Percentiles rank a stretch among this genome's conserved stretches.
These are phyloP conservation scores for Sugiyamaella pinicola DNA, from an alignment of 1,139 yeast species.

Conservation along the genomic window DNA sequence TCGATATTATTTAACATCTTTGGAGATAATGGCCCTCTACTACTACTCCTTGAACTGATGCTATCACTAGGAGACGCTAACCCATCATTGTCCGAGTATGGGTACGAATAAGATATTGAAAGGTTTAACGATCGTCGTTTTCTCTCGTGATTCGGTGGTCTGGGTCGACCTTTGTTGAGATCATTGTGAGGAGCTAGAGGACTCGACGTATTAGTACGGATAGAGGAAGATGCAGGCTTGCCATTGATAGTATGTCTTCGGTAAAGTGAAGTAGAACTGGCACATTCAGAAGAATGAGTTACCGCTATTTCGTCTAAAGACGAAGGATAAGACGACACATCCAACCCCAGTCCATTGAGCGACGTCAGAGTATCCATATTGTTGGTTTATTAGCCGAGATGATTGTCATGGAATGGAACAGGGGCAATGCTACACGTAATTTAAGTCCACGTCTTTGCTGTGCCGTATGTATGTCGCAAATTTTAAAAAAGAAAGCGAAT, in stretches of 20 bases:
- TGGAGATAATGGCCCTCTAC: slow-evolving; percentile 15
- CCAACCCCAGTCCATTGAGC: slow-evolving; percentile 7
- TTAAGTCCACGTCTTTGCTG: not conserved
- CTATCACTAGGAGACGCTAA: slow-evolving; percentile 17
- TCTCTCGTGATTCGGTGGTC: not conserved
- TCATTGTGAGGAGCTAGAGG: not conserved
- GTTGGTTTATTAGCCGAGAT: too few species aligned
- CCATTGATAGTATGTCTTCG: slow-evolving; percentile 20
- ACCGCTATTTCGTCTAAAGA: slow-evolving; percentile 1
- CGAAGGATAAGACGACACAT: slow-evolving; percentile 1
- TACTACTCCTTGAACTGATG: slow-evolving; percentile 15
- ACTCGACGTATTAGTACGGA: not conserved
- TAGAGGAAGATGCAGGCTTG: slow-evolving; percentile 1
- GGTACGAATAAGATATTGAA: slow-evolving; percentile 18
- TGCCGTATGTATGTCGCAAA: not conserved
- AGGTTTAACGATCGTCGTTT: slow-evolving; percentile 33
- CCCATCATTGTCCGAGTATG: slow-evolving; percentile 6
- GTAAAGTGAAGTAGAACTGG: not conserved
- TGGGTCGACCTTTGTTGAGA: not conserved
- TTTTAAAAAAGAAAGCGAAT: too few species aligned
- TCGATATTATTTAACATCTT: not conserved
- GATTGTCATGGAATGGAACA: too few species aligned
- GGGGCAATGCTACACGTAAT: not conserved
- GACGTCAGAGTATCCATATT: slow-evolving; percentile 1
- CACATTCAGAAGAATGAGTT: not conserved